phyloP scores from a whole-genome alignment of 2,329 filamentous ascomycete species.

The Penicillium sp. region DNA sequence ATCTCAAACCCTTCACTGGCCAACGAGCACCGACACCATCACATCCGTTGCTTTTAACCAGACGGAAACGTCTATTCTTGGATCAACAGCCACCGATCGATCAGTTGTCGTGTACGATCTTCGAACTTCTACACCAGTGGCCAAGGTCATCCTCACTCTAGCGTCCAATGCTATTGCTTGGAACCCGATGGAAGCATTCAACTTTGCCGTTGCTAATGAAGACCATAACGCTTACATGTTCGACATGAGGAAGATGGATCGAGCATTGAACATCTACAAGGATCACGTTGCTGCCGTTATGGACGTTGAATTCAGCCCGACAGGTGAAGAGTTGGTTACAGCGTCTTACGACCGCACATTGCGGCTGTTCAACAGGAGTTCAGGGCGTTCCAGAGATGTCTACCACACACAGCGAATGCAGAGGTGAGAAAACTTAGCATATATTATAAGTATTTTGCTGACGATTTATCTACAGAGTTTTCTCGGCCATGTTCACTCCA shows the following conservation, averaged over 20 bases:
- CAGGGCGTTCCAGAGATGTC: constrained; percentile 83
- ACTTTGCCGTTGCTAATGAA: constrained; percentile 88
- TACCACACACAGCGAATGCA: constrained; percentile 99
- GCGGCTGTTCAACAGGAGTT: constrained; percentile 74
- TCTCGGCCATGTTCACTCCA: constrained; percentile 77
- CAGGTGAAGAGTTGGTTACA: constrained; percentile 86
- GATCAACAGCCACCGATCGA: constrained; percentile 78
- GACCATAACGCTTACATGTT: constrained; percentile 93
- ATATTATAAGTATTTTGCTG: constrained; percentile 12
- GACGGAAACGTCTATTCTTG: constrained; percentile 86
- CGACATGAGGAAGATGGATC: constrained; percentile 86
- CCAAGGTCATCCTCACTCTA: constrained; percentile 76
- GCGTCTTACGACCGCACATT: constrained; percentile 87
- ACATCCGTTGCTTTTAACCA: constrained; percentile 87
- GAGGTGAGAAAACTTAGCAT: constrained; percentile 37
- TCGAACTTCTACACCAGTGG: constrained; percentile 75
- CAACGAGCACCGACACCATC: constrained; percentile 85
- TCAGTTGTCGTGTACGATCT: constrained; percentile 89
- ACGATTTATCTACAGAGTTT: constrained; percentile 55
- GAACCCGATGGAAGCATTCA: constrained; percentile 97
- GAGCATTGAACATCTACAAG: constrained; percentile 83
- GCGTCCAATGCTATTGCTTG: constrained; percentile 80
- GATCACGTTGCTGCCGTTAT: constrained; percentile 90
- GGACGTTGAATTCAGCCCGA: constrained; percentile 94
- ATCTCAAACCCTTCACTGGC: constrained; percentile 80